Conservation (phyloP, 106 monocot species). For the Apostasia shenzhenica region DNA sequence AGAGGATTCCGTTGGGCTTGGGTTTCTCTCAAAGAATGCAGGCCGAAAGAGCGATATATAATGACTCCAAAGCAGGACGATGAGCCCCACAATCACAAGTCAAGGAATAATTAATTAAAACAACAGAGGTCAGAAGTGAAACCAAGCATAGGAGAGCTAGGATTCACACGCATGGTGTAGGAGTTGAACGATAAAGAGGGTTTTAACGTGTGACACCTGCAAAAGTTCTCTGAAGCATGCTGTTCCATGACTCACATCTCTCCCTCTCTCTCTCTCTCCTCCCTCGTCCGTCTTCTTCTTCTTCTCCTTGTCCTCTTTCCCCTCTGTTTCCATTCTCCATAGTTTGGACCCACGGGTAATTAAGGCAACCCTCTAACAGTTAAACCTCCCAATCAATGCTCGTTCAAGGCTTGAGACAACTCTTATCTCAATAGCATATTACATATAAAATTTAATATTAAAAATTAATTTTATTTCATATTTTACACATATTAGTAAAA, state of each 20-base stretch:
- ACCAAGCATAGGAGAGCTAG: neutral
- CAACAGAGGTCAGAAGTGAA: neutral
- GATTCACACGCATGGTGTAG: neutral
- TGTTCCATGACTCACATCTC: neutral
- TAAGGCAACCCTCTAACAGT: neutral
- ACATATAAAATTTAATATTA: too few relatives aligned
- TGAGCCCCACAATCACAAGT: neutral
- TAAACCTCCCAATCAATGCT: slow-evolving; percentile 9
- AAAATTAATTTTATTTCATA: too few relatives aligned
- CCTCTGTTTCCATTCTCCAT: slow-evolving; percentile 3
- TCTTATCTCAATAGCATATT: too few relatives aligned
- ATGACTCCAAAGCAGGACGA: neutral
- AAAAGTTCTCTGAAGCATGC: neutral
- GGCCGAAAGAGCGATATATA: neutral
- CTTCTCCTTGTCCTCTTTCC: neutral
- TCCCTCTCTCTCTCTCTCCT: neutral
- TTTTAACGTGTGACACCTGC: neutral
- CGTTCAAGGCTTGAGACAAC: neutral
- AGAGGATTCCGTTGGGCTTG: too few relatives aligned
- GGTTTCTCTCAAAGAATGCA: neutral
- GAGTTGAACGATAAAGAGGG: too few relatives aligned
- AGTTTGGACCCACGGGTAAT: neutral
- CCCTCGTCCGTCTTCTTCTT: neutral
- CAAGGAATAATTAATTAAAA: neutral
- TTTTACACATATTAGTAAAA: too few relatives aligned